Base-by-base conservation (phyloP, 2,329 filamentous ascomycete genomes). In the Tolypocladium amazonense region DNA sequence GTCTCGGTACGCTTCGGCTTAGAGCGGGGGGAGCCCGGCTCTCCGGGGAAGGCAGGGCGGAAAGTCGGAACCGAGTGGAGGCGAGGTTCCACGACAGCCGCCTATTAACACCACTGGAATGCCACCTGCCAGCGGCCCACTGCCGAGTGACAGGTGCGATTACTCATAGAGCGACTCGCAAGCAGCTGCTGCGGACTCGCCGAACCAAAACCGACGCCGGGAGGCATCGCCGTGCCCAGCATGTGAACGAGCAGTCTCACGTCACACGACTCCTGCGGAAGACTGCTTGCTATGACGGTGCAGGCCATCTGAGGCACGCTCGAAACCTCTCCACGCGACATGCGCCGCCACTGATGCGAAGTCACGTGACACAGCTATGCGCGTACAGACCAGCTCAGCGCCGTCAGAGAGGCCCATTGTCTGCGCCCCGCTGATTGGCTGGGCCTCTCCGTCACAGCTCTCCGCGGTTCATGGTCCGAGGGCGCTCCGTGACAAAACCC, bases 1-100 rank as follows among this genome's bases (percentile, higher is more conserved):
- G n/a, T n/a, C 63, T 72, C 73, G 73, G 73, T 67, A 67, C 67
- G 67, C 70, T 65, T 75, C 73, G 73, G 73, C 72, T 75, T 73
- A 69, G 66, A 65, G 67, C 65, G 70, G 69, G 69, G n/a, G 67
- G 56, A 54, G 30, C 5, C 45, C 45, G 60, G 58, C 57, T 56
- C 43, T 56, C 58, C 43, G 58, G 56, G 52, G 47, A 58, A 38
- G 30, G 23, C 35, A 56, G 14, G 53, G 33, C 53, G 53, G 47
- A 53, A 53, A 30, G n/a, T 35, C 30, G 50, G 50, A n/a, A 53
- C 50, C 50, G 50, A 53, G 27, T 52, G 47, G 45, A 47, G 43
- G 45, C 45, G 25, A 27, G 23, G 25, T 30, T 30, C 14, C 43
- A 25, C 43, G 43, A 47, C 23, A 11, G 33, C 33, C 33, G 30